Percentiles rank a stretch among this genome's conserved stretches.
Evolutionary conservation across 228 moss, liverwort and hornwort genomes (phyloP).

Genomic region (Sphagnum magellanicum): DNA sequence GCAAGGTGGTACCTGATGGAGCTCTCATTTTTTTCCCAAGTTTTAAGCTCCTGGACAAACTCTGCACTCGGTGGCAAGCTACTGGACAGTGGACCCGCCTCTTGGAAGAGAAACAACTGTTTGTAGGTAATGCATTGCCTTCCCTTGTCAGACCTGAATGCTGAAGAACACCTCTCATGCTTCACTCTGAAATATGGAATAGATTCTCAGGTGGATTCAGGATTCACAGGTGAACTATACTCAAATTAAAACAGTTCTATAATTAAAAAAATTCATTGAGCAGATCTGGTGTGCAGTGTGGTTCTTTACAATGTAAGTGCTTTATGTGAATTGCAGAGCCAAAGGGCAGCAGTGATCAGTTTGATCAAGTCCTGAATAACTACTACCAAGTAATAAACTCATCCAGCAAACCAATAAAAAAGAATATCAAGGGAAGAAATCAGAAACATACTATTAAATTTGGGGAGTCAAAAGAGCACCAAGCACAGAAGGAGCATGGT

Average conservation of each 20-base stretch:
- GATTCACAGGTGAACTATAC: too few relatives aligned
- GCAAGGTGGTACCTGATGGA: constrained; percentile 73
- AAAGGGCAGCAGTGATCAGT: constrained; percentile 51
- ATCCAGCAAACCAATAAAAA: constrained; percentile 10
- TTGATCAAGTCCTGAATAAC: constrained; percentile 48
- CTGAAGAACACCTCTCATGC: not conserved
- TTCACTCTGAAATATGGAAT: too few relatives aligned
- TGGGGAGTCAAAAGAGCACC: constrained; percentile 6
- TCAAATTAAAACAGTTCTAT: too few relatives aligned
- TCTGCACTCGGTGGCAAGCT: constrained; percentile 55
- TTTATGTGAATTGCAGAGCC: constrained; percentile 33
- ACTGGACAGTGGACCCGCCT: constrained; percentile 63
- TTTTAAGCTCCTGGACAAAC: constrained; percentile 58
- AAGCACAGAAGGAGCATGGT: constrained; percentile 24
- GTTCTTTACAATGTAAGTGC: too few relatives aligned
- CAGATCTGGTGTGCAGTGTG: too few relatives aligned
- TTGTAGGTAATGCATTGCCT: constrained; percentile 22
- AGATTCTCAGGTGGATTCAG: too few relatives aligned
- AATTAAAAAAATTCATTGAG: too few relatives aligned
- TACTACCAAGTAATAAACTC: constrained; percentile 46
- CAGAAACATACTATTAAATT: constrained; percentile 10
- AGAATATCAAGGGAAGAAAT: constrained; percentile 10
- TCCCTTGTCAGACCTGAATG: not conserved
- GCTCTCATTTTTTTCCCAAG: constrained; percentile 71
- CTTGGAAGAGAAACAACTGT: constrained; percentile 38